These are phyloP conservation scores for Plasmopara muralis DNA, from an alignment of 352 stramenopile genomes.

Conservation along the genomic window DNA sequence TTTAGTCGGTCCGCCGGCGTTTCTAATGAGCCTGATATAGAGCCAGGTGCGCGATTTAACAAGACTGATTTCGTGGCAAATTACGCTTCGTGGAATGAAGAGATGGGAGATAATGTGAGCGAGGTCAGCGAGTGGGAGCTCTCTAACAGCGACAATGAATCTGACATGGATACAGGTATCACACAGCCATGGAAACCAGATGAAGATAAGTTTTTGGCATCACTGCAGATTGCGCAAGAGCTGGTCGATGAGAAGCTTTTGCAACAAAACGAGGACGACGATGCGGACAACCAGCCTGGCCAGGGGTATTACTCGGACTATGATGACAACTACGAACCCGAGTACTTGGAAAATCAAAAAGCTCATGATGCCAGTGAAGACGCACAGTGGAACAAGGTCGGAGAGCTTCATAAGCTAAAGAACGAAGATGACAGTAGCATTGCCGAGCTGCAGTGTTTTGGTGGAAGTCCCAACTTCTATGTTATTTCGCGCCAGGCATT, in stretches of 20 bases:
- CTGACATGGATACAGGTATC: conserved; percentile 11
- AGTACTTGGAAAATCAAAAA: conserved; percentile 20
- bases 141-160: conserved; percentile 59
- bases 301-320: conserved; percentile 75
- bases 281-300: conserved; percentile 34
- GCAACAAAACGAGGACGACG: conserved; percentile 25
- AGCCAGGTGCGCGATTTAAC: conserved; percentile 39
- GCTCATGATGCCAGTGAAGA: conserved; percentile 42
- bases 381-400: conserved; percentile 34
- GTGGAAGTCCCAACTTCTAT: conserved; percentile 39
- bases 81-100: conserved; percentile 34
- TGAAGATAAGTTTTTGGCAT: conserved; percentile 39
- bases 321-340: conserved; percentile 33
- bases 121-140: conserved; percentile 54
- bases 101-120: conserved; percentile 36
- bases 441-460: conserved; percentile 21
- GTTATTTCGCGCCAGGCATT: conserved; percentile 64
- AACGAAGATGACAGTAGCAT: conserved; percentile 19
- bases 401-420: conserved; percentile 31
- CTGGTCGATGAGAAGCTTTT: conserved; percentile 45
- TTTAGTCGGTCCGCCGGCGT: conserved; percentile 26
- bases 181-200: conserved; percentile 21
- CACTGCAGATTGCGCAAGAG: conserved; percentile 35
- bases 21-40: conserved; percentile 53
- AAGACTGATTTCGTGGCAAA: conserved; percentile 66